These are phyloP conservation scores for Pelargonium australe DNA, from an alignment of 441 rosid genomes.

Conservation along the genomic window DNA sequence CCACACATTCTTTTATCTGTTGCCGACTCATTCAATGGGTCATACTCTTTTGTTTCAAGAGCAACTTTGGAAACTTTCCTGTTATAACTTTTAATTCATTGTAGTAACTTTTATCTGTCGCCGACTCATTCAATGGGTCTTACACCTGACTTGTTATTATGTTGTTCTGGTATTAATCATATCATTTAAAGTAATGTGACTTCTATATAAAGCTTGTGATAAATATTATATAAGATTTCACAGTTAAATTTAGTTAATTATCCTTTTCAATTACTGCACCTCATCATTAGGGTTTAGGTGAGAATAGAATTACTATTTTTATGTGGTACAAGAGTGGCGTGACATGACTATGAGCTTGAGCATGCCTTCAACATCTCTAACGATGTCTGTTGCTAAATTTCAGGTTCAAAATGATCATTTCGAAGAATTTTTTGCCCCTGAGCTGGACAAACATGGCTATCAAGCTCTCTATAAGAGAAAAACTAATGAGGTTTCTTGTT, in stretches of 20 bases:
- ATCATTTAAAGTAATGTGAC: not conserved
- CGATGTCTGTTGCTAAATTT: slow-evolving; percentile 11
- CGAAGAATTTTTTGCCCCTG: slow-evolving; percentile 83
- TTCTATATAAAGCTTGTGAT: too few species aligned
- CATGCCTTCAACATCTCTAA: not conserved
- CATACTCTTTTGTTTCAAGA: not conserved
- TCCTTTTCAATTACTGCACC: too few species aligned
- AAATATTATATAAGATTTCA: too few species aligned
- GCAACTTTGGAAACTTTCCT: not conserved
- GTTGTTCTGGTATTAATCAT: not conserved
- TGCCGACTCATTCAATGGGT: not conserved
- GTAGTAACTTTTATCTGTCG: too few species aligned
- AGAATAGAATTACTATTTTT: too few species aligned
- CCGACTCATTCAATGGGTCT: too few species aligned
- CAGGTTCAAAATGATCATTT: slow-evolving; percentile 98
- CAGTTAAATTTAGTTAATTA: too few species aligned
- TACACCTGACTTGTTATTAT: not conserved
- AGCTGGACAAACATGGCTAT: slow-evolving; percentile 97
- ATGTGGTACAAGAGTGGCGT: too few species aligned
- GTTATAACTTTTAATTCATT: not conserved
- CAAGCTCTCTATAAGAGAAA: slow-evolving; percentile 88
- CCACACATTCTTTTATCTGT: not conserved
- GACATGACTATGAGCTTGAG: slow-evolving; percentile 3
- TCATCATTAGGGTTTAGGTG: too few species aligned
- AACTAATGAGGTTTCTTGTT: slow-evolving; percentile 71